Base-by-base conservation (phyloP, 192 early-diverging fungal species). In the Paraglomus brasilianum region DNA sequence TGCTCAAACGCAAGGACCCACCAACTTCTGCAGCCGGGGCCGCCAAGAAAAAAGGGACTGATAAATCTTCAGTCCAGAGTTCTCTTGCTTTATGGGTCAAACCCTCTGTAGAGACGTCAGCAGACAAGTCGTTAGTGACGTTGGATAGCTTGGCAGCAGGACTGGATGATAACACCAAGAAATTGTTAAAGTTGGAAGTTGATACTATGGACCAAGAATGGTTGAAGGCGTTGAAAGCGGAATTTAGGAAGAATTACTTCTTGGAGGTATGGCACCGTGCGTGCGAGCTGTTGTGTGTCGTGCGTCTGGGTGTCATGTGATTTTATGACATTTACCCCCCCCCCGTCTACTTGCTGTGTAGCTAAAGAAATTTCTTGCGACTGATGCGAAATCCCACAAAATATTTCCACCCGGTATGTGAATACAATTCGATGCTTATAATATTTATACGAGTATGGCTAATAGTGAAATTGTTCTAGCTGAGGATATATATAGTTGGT, bases 401-500 rank as follows among this genome's bases (percentile, higher is more conserved):
- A 75, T 98, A 17, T 98, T 87, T 74, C 96, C 96, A 7, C 80
- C 84, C 40, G 82, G 80, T 70, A 69, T 58, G 17, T 3, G 2
- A 1, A 41, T 30, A 2, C 8, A 19, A 45, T 8, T 46, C n/a
- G 14, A 56, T 44, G 38, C 8, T 22, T 64, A 24, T 14, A 10
- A 21, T 36, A 5, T 17, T 30, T 30, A 30, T 30, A 3, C 30
- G 30, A 30, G 3, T 30, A 30, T 30, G 30, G 30, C 30, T 30
- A 30, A 30, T 11, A n/a, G 69, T 40, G 21, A 38, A 68, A 50
- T 13, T 24, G 40, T 51, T 15, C 15, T 53, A 83, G 81, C 75
- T 36, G 51, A 70, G 4, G 85, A 94, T 44, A 85, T 95, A 44
- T 98, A 95, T 75, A 89, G 88, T 57, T 91, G 91, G 91, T 88